Evolutionary conservation across 208 protist species (phyloP).

Genomic region (Blastocrithidia nonstop): DNA sequence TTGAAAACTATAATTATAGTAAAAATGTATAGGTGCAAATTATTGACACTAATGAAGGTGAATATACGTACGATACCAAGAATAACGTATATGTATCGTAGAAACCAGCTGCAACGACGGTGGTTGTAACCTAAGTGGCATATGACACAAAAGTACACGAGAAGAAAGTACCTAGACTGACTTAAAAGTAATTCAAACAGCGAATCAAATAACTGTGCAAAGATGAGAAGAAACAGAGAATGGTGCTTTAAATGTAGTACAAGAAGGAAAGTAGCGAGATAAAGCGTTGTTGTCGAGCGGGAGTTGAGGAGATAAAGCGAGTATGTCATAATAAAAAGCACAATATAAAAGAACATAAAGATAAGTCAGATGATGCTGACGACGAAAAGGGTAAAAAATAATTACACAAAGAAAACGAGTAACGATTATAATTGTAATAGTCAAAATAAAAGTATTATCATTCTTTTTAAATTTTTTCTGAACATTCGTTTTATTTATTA

Average conservation of each 20-base stretch:
- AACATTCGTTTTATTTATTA: too few species aligned
- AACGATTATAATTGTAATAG: too few species aligned
- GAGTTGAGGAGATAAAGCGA: too few species aligned
- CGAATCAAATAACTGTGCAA: conserved; percentile 13
- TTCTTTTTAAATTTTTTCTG: too few species aligned
- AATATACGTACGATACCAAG: neutral
- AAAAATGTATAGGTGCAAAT: neutral
- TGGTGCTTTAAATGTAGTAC: conserved; percentile 8
- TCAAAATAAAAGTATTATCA: too few species aligned
- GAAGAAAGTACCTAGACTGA: conserved; percentile 6
- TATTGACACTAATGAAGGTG: neutral
- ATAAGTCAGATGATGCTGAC: too few species aligned
- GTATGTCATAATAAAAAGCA: neutral
- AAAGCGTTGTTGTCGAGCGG: conserved; percentile 8
- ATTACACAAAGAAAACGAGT: too few species aligned
- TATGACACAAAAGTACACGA: neutral
- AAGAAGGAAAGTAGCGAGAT: conserved; percentile 17
- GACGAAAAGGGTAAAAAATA: too few species aligned
- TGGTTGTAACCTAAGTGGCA: neutral
- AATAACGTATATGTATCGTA: neutral
- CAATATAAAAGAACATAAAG: neutral
- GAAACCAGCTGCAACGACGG: neutral
- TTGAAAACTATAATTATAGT: too few species aligned
- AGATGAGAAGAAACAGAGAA: conserved; percentile 20
- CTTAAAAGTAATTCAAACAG: conserved; percentile 16